Evolutionary conservation across 768 basidiomycete genomes (phyloP).

Genomic region (Leccinum barrowsii): DNA sequence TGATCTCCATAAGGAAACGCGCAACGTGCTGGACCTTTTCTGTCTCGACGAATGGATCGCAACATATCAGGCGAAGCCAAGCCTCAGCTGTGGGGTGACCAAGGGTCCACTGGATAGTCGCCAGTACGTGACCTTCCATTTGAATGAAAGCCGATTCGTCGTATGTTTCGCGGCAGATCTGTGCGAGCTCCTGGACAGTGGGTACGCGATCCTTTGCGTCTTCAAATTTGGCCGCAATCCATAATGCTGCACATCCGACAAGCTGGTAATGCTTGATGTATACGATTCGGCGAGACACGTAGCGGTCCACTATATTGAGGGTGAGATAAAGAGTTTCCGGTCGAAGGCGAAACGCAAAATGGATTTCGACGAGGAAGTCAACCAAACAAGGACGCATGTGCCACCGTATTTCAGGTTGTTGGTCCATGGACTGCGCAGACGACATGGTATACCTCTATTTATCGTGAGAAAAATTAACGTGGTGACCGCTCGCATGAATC

Average conservation of each 20-base stretch:
- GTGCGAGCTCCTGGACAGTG: conserved; percentile 88
- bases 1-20: conserved; percentile 98
- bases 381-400: conserved; percentile 99
- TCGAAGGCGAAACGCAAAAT: conserved; percentile 95
- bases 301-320: conserved; percentile 98
- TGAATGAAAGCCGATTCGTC: conserved; percentile 98
- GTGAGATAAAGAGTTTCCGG: conserved; percentile 99
- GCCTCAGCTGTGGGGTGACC: conserved; percentile 98
- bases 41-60: conserved; percentile 74
- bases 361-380: conserved; percentile 98
- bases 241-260: conserved; percentile 95
- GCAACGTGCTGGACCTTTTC: conserved; percentile 92
- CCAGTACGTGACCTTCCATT: conserved; percentile 97
- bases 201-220: conserved; percentile 98
- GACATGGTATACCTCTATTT: conserved; percentile 79
- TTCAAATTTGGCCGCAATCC: conserved; percentile 99
- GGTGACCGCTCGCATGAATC: conserved; percentile 27
- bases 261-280: conserved; percentile 99
- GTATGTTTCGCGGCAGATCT: conserved; percentile 95
- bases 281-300: conserved; percentile 96
- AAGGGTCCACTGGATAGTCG: conserved; percentile 93
- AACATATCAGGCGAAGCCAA: conserved; percentile 86
- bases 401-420: conserved; percentile 98
- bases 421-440: conserved; percentile 95
- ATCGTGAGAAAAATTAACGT: conserved; percentile 6